Percentiles rank a stretch among this genome's conserved stretches.
phyloP scores from a whole-genome alignment of 2,329 filamentous ascomycete genomes.

The Talaromyces sp. region DNA sequence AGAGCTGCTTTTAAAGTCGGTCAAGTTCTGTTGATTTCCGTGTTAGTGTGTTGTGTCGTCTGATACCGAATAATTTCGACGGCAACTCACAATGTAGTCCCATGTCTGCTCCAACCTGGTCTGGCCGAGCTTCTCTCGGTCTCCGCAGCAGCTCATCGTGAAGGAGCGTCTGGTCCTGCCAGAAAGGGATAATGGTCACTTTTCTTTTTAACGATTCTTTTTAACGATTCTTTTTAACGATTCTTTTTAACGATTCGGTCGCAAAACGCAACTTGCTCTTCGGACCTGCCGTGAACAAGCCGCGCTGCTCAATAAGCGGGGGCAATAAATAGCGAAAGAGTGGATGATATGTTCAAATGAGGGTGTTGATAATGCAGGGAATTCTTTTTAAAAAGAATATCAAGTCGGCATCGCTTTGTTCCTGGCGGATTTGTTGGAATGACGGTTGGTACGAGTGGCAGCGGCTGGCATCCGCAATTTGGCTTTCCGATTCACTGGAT shows the following conservation, averaged over 20 bases:
- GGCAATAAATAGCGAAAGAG: neutral
- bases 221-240: too few relatives aligned
- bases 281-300: constrained; percentile 14
- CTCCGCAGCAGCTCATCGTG: constrained; percentile 62
- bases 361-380: neutral
- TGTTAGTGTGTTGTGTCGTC: neutral
- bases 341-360: neutral
- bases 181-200: constrained; percentile 12
- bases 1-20: constrained; percentile 79
- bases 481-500: neutral
- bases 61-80: neutral
- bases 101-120: constrained; percentile 83
- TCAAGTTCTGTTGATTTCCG: constrained; percentile 42
- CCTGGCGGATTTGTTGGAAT: neutral
- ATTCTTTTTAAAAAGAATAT: neutral
- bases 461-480: neutral
- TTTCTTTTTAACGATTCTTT: neutral
- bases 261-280: constrained; percentile 10
- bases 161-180: constrained; percentile 23
- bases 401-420: constrained; percentile 1
- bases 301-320: constrained; percentile 6
- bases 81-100: constrained; percentile 74
- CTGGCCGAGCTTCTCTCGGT: constrained; percentile 55
- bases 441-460: neutral
- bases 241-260: neutral